A percentile compares a stretch with the other conserved stretches of the same genome.
These are phyloP conservation scores for Phytophthora sansomeana DNA, from an alignment of 352 stramenopile species.

Conservation along the genomic window DNA sequence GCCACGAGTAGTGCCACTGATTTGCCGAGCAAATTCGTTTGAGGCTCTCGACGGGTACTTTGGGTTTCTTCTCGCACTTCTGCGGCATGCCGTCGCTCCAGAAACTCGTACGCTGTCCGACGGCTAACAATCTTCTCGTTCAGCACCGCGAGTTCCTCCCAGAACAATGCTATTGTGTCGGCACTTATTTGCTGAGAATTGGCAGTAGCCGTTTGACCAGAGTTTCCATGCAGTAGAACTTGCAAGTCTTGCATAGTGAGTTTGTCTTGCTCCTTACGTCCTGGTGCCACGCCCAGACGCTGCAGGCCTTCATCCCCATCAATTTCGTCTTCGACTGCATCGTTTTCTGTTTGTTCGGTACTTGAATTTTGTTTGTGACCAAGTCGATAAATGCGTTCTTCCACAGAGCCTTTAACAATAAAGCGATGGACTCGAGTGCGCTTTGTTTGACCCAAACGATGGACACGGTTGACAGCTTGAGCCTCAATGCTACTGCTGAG, in stretches of 20 bases:
- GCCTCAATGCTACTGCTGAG: constrained; percentile 87
- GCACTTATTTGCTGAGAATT: neutral
- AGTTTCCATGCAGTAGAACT: constrained; percentile 44
- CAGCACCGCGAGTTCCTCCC: constrained; percentile 50
- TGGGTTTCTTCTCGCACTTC: constrained; percentile 29
- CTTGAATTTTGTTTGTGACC: constrained; percentile 13
- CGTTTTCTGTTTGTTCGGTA: constrained; percentile 3
- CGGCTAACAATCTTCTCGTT: constrained; percentile 46
- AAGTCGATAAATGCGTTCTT: constrained; percentile 85
- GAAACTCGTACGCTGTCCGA: constrained; percentile 38
- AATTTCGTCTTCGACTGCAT: constrained; percentile 25
- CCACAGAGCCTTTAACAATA: constrained; percentile 88
- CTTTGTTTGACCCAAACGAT: constrained; percentile 90
- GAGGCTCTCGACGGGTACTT: constrained; percentile 10
- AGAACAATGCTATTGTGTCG: constrained; percentile 41
- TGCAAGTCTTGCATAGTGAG: constrained; percentile 64
- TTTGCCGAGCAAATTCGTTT: constrained; percentile 44
- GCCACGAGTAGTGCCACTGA: constrained; percentile 30
- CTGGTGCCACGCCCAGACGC: constrained; percentile 45
- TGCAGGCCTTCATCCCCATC: constrained; percentile 28
- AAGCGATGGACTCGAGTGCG: constrained; percentile 90
- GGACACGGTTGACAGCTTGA: constrained; percentile 91
- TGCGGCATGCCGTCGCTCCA: constrained; percentile 48
- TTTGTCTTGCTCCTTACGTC: constrained; percentile 62
- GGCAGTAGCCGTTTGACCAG: neutral